A percentile compares a stretch with the other conserved stretches of the same genome.
These are phyloP conservation scores for Kwoniella europaea DNA, from an alignment of 768 basidiomycete species.

Conservation along the genomic window DNA sequence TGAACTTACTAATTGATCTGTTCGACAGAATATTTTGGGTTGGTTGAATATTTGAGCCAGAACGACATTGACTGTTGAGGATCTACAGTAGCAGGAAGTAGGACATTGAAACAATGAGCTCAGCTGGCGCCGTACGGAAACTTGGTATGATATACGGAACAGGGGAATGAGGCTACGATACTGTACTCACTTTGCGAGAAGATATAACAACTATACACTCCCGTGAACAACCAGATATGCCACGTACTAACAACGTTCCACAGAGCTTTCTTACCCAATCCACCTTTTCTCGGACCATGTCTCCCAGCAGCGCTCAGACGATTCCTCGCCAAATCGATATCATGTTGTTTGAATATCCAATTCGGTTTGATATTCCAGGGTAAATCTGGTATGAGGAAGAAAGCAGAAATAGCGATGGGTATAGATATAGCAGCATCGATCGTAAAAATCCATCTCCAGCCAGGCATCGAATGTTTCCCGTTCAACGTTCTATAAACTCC, in stretches of 20 bases:
- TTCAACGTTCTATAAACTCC: slow-evolving; percentile 25
- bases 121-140: not conserved
- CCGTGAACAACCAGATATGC: slow-evolving; percentile 39
- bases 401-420: slow-evolving; percentile 34
- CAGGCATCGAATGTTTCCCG: slow-evolving; percentile 26
- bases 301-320: slow-evolving; percentile 26
- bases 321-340: slow-evolving; percentile 32
- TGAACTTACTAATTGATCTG: slow-evolving; percentile 32
- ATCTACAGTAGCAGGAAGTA: not conserved
- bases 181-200: slow-evolving; percentile 26
- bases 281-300: slow-evolving; percentile 25
- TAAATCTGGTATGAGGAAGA: slow-evolving; percentile 41
- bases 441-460: slow-evolving; percentile 35
- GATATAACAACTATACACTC: slow-evolving; percentile 28
- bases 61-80: slow-evolving; percentile 35
- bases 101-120: too few relatives aligned
- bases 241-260: slow-evolving; percentile 32
- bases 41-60: slow-evolving; percentile 43
- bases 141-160: slow-evolving; percentile 1
- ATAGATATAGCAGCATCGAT: slow-evolving; percentile 33
- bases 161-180: not conserved
- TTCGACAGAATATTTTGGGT: slow-evolving; percentile 30
- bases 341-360: slow-evolving; percentile 28
- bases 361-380: slow-evolving; percentile 35
- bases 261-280: slow-evolving; percentile 16